Base-by-base conservation (phyloP, 2,329 filamentous ascomycete species). In the Colletotrichum sublineola region DNA sequence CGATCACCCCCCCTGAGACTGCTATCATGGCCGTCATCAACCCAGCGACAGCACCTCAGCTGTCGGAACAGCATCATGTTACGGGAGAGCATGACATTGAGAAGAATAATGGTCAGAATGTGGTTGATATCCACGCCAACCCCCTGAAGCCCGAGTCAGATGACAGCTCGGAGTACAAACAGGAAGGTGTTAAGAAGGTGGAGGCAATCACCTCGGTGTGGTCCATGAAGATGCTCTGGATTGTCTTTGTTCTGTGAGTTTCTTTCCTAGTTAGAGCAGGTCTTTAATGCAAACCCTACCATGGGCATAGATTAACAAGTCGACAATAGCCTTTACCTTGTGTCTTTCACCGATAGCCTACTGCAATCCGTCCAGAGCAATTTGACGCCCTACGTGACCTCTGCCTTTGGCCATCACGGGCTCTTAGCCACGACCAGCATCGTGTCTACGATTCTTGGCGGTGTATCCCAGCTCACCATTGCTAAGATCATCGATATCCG, bases 401-500 rank as follows among this genome's bases (percentile, higher is more conserved):
- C 90, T 71, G 85, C 87, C 3, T 93, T 93, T 77, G 83, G 84
- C 50, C 84, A 86, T 61, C 92, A 93, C 77, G 91, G 91, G 15
- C 84, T 93, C 44, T 84, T 93, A n/a, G 88, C 90, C 3, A 91
- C 90, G 0, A 88, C 92, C 55, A 83, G 88, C 63, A 90, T 93
- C 36, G 86, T 93, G 18, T 88, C 91, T 65, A 79, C 79, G 62
- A 79, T 84, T 55, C 78, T 85, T 15, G 79, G 80, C 56, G 82
- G 81, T 53, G 80, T 82, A 24, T 80, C 80, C 64, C 79, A 80
- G 48, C 81, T 84, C 8, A 80, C 81, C 15, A 81, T 87, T 67
- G 85, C 85, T 69, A 88, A 87, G 75, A 77, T 86, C 50, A 83
- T 86, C 50, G 85, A 87, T 73, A 82, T 87, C 50, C 85, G 85